Evolutionary conservation across 352 stramenopile genomes (phyloP).

Genomic region (Pythium rishiriense): DNA sequence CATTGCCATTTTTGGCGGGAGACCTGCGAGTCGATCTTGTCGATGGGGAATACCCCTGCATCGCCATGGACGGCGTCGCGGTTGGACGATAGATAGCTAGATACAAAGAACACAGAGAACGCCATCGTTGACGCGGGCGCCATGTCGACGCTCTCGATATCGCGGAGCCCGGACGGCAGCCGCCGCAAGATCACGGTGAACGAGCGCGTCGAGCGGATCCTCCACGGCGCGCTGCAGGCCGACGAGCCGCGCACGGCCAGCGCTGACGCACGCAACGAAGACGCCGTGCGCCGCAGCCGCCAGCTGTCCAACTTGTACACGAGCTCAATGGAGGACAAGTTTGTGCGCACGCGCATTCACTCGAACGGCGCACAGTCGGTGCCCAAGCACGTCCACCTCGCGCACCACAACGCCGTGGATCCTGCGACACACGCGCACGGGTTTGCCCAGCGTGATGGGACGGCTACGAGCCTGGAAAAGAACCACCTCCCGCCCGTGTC

Average conservation of each 20-base stretch:
- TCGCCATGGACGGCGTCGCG: no score
- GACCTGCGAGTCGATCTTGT: not conserved
- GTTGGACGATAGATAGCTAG: no score
- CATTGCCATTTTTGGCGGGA: conserved; percentile 5
- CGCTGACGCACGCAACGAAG: conserved; percentile 31
- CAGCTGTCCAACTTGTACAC: conserved; percentile 53
- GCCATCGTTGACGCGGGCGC: no score
- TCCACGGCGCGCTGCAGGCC: conserved; percentile 41
- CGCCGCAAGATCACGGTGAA: conserved; percentile 71
- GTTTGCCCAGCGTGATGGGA: not conserved
- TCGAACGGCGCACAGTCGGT: conserved; percentile 24
- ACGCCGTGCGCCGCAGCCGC: conserved; percentile 35
- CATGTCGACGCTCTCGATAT: conserved; percentile 18
- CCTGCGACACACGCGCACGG: not conserved
- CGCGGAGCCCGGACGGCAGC: conserved; percentile 1
- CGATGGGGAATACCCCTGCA: no score
- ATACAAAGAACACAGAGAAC: no score
- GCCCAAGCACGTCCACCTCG: conserved; percentile 21
- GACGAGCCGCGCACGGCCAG: conserved; percentile 34
- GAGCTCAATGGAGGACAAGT: conserved; percentile 46
- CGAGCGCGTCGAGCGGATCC: conserved; percentile 60
- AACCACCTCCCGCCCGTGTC: conserved; percentile 6
- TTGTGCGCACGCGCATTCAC: conserved; percentile 27
- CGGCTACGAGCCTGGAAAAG: not conserved
- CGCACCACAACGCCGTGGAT: not conserved